Conservation (phyloP, 1,284 basidiomycete genomes). For the Abortiporus biennis region DNA sequence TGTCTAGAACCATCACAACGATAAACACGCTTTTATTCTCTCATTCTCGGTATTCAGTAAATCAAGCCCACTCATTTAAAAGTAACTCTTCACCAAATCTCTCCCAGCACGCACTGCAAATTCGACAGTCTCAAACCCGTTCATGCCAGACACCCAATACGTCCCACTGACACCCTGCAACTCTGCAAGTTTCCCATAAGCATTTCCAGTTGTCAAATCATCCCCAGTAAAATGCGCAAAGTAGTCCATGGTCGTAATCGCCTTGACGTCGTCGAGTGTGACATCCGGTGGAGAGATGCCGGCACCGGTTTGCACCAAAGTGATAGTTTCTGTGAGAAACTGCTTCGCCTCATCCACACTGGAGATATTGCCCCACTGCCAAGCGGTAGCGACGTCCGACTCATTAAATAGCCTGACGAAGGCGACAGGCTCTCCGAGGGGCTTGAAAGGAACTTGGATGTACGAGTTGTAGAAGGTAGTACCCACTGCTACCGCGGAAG, state of each 20-base stretch:
- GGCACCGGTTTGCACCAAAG: not conserved
- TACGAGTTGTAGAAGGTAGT: no score
- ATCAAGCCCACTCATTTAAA: no score
- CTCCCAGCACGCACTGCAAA: no score
- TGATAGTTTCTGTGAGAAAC: not conserved
- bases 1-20: no score
- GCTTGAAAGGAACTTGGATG: not conserved
- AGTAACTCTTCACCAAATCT: no score
- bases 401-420: slow-evolving; percentile 3
- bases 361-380: slow-evolving; percentile 2
- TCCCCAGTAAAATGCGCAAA: slow-evolving; percentile 3
- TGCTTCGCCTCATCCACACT: not conserved
- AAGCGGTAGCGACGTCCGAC: slow-evolving; percentile 3
- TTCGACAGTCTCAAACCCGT: no score
- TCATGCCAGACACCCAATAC: slow-evolving; percentile 5
- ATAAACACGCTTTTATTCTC: no score
- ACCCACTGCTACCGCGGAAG: no score
- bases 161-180: slow-evolving; percentile 2
- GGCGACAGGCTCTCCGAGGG: slow-evolving; percentile 1
- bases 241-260: slow-evolving; percentile 1
- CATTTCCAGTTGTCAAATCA: not conserved
- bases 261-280: slow-evolving; percentile 3
- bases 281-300: not conserved
- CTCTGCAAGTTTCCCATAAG: slow-evolving; percentile 1
- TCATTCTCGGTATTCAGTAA: no score